These are phyloP conservation scores for Penicillium ochrochloron DNA, from an alignment of 495 filamentous ascomycete genomes.

Conservation along the genomic window DNA sequence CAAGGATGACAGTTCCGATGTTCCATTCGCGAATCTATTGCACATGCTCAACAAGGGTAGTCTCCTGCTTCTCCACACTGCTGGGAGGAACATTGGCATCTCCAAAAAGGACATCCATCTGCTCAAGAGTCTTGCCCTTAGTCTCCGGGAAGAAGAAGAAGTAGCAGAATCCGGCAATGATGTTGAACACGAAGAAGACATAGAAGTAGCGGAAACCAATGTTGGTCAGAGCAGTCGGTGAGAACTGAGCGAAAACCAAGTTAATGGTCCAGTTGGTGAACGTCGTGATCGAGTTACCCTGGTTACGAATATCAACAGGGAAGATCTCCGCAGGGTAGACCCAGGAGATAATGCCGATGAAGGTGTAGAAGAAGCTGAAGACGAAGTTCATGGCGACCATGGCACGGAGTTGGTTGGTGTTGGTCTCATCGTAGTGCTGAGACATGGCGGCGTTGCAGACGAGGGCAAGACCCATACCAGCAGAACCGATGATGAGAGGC, in stretches of 20 bases:
- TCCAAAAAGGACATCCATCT: constrained; percentile 58
- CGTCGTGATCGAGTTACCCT: constrained; percentile 54
- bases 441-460: constrained; percentile 48
- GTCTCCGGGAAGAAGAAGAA: constrained; percentile 55
- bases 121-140: constrained; percentile 53
- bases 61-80: constrained; percentile 3
- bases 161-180: constrained; percentile 45
- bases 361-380: constrained; percentile 55
- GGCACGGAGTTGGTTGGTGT: constrained; percentile 43
- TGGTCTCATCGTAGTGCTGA: constrained; percentile 25
- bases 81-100: constrained; percentile 24
- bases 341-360: constrained; percentile 57
- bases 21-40: background rate
- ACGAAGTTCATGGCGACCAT: constrained; percentile 57
- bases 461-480: constrained; percentile 49
- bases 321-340: constrained; percentile 62
- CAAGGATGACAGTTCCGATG: background rate
- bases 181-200: constrained; percentile 52
- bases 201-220: constrained; percentile 56
- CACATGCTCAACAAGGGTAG: constrained; percentile 13
- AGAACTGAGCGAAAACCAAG: constrained; percentile 55
- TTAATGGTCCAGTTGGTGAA: constrained; percentile 57
- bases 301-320: constrained; percentile 54
- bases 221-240: constrained; percentile 50
- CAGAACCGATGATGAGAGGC: constrained; percentile 47